These are phyloP conservation scores for Lachnellula occidentalis DNA, from an alignment of 2,329 filamentous ascomycete genomes.

Conservation along the genomic window DNA sequence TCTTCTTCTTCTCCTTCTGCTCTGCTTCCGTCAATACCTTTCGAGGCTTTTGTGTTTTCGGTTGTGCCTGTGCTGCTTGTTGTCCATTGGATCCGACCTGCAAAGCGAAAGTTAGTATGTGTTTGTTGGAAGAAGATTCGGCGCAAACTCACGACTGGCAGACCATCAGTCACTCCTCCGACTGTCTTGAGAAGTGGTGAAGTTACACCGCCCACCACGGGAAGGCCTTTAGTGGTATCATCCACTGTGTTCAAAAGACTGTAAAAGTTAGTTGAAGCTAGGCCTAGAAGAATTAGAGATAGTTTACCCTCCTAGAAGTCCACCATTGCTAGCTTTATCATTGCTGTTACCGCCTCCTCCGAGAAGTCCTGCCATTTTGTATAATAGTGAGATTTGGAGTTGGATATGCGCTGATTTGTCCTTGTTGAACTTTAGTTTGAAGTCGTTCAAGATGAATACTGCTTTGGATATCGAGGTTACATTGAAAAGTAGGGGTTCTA, in stretches of 20 bases:
- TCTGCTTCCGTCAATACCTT: slow-evolving; percentile 17
- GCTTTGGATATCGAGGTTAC: not conserved
- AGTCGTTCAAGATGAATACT: not conserved
- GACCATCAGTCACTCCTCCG: slow-evolving; percentile 22
- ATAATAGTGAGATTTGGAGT: not conserved
- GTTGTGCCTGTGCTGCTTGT: slow-evolving; percentile 4
- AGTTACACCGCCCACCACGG: slow-evolving; percentile 20
- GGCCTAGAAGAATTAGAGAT: not conserved
- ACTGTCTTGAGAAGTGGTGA: slow-evolving; percentile 24
- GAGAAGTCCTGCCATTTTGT: slow-evolving; percentile 42
- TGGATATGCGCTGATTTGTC: not conserved
- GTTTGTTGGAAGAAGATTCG: not conserved
- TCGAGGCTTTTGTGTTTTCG: slow-evolving; percentile 8
- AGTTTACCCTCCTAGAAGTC: slow-evolving; percentile 16
- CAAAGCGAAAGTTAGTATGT: not conserved
- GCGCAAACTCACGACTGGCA: slow-evolving; percentile 18
- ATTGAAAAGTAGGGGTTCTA: not conserved
- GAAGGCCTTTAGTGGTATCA: slow-evolving; percentile 22
- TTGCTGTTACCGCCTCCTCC: slow-evolving; percentile 18
- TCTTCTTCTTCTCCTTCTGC: slow-evolving; percentile 24
- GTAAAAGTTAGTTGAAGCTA: not conserved
- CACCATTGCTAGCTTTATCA: slow-evolving; percentile 9
- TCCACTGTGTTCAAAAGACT: slow-evolving; percentile 22
- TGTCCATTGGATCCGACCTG: slow-evolving; percentile 17
- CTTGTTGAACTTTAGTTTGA: not conserved